Evolutionary conservation across 441 rosid genomes (phyloP).

Genomic region (Corymbia calophylla): DNA sequence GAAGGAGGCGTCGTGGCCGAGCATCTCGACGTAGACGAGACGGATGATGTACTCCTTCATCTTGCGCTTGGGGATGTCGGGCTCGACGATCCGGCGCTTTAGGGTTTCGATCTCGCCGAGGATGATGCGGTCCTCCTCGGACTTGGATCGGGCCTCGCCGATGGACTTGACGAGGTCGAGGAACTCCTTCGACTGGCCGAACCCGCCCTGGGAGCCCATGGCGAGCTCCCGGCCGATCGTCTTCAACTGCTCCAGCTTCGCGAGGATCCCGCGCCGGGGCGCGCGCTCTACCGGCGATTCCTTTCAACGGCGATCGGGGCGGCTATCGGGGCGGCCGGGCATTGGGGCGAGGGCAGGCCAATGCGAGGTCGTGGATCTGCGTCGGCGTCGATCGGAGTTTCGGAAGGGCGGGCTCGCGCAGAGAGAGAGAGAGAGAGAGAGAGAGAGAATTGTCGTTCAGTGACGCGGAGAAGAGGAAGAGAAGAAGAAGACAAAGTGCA

Average conservation of each 20-base stretch:
- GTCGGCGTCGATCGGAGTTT: neutral
- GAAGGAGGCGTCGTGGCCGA: constrained; percentile 95
- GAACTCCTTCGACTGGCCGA: constrained; percentile 91
- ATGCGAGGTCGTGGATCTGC: neutral
- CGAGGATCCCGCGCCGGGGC: neutral
- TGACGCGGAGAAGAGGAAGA: neutral
- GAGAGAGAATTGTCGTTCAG: neutral
- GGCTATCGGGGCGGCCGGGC: neutral
- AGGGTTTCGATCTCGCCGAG: constrained; percentile 84
- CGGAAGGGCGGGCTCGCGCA: neutral
- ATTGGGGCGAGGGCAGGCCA: neutral
- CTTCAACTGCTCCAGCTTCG: constrained; percentile 85
- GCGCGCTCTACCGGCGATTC: neutral
- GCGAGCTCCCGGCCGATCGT: constrained; percentile 97
- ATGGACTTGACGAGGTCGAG: constrained; percentile 95
- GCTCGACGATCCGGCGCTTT: constrained; percentile 76
- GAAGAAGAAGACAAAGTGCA: neutral
- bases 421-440: neutral
- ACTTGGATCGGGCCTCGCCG: constrained; percentile 98
- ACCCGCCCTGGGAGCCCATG: constrained; percentile 97
- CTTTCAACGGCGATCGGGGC: neutral
- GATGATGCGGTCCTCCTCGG: constrained; percentile 95
- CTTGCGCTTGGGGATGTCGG: constrained; percentile 85
- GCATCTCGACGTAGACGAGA: constrained; percentile 90
- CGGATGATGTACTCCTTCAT: constrained; percentile 95